Conservation (phyloP, 192 early-diverging fungal species). For the Blastocladiella britannica region DNA sequence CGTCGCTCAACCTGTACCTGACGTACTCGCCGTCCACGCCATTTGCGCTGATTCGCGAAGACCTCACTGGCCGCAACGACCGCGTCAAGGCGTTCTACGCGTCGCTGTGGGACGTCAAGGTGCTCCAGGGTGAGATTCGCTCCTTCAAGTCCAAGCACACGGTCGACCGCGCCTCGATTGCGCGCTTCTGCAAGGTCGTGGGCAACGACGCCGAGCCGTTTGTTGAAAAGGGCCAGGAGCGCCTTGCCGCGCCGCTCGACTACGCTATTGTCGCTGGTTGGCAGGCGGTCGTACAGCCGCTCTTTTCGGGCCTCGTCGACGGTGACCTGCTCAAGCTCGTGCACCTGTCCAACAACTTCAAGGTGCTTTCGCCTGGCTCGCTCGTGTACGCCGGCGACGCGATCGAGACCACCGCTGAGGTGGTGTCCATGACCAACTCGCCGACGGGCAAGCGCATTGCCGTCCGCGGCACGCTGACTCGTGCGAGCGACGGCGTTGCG, state of each 20-base stretch:
- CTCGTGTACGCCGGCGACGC: slow-evolving; percentile 58
- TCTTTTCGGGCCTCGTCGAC: slow-evolving; percentile 80
- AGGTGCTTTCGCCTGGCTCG: slow-evolving; percentile 49
- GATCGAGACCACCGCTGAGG: slow-evolving; percentile 59
- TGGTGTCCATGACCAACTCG: slow-evolving; percentile 69
- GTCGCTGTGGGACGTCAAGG: slow-evolving; percentile 44
- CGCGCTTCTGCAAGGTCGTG: slow-evolving; percentile 47
- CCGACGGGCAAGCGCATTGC: slow-evolving; percentile 81
- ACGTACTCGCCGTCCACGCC: slow-evolving; percentile 54
- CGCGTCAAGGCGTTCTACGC: slow-evolving; percentile 73
- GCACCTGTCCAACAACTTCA: slow-evolving; percentile 86
- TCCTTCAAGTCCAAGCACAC: slow-evolving; percentile 37
- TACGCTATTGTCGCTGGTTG: slow-evolving; percentile 85
- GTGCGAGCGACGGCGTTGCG: slow-evolving; percentile 46
- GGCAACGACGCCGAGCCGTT: slow-evolving; percentile 49
- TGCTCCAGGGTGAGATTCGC: slow-evolving; percentile 17
- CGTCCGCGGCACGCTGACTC: slow-evolving; percentile 59
- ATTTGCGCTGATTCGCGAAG: slow-evolving; percentile 67
- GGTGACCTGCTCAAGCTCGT: slow-evolving; percentile 80
- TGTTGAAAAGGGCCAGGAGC: slow-evolving; percentile 48
- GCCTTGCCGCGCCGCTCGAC: slow-evolving; percentile 66
- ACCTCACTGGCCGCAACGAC: slow-evolving; percentile 60
- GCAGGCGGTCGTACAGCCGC: slow-evolving; percentile 78
- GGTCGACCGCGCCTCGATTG: slow-evolving; percentile 30
- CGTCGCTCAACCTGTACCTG: slow-evolving; percentile 65